Base-by-base conservation (phyloP, 1,284 basidiomycete species). In the Vanrija sp. region DNA sequence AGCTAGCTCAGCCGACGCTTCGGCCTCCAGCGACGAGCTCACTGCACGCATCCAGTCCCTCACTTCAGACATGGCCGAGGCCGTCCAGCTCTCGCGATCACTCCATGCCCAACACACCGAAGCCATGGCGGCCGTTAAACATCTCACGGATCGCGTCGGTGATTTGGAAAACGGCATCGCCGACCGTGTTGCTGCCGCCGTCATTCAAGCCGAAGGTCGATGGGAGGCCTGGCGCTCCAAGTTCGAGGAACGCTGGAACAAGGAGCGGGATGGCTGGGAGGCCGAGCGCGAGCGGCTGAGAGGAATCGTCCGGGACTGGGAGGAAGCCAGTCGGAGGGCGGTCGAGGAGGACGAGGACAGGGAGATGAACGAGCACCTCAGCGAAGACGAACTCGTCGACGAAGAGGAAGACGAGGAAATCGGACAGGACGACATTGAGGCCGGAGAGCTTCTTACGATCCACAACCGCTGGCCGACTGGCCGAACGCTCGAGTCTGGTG, bases 261-360 rank as follows among this genome's bases (percentile, higher is more conserved):
- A 79, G 52, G 85, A 92, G 42, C 83, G 87, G 59, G 85, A 89
- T 62, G 86, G 87, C 47, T 92, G 92, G 89, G 81, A 81, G 6
- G 78, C 83, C 22, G 94, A 96, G 74, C 81, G 90, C 3, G 86
- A 88, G 59, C 80, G 88, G 27, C 78, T 96, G 7, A 79, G 81
- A 39, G 80, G 82, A 20, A 87, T 89, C 9, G 82, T 87, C 36
- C 83, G 87, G 37, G 89, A 93, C 59, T 94, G 89, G 87, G 93
- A 96, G 61, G 80, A 78, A 56, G 75, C 78, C 19, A 75, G 77
- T 55, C 59, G 77, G 20, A 65, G 77, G 22, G 75, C 77, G 22
- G 75, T 78, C 47, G 78, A 78, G 47, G 75, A 78, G 51, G 73
- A 75, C 24, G 74, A 76, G 59, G 73, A 75, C 56, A 59, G 76